Base-by-base conservation (phyloP, 148 eudicot genomes). In the Gaultheria prostrata region DNA sequence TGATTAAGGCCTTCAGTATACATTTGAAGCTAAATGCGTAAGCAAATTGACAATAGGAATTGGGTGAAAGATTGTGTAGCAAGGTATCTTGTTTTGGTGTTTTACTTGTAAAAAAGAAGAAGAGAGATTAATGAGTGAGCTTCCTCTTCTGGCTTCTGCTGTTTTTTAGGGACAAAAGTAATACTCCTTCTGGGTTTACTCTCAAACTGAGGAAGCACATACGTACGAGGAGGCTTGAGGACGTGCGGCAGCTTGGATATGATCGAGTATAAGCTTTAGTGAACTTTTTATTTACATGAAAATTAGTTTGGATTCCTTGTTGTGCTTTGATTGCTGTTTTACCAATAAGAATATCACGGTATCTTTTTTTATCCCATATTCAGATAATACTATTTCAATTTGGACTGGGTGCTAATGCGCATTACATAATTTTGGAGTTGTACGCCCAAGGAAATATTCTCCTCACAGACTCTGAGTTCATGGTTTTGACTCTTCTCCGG, bases 361-460 rank as follows among this genome's bases (percentile, higher is more conserved):
- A 20, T 63, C 2, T 79, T 32, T 18, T 11, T 69, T 57, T 59
- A 18, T 80, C 78, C 50, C 53, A 26, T 76, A 79, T 80, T 73
- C 91, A 97, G 99, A 97, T 97, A 84, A 82, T 97, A 80, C 90
- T 94, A 54, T 97, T 97, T 85, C 99, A 97, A 85, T 97, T 97
- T 86, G 99, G 99, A 54, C 88, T 94, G 86, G 98, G 95, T 74
- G 91, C 86, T 77, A 90, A 92, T 88, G 98, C 99, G 12, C 93
- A 94, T 80, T 97, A 91, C 88, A 88, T 97, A 46, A 93, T 97
- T 81, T 87, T 97, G 94, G 99, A 97, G 90, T 86, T 97, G 35
- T 97, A 94, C 85, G 97, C 99, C 82, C 99, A 97, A 90, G 99
- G 99, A 80, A 97, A 97, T 78, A 92, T 97, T 82, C 77, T 97